Evolutionary conservation across 345 rosid species (phyloP), one percentile per base, ranked within the genome.

Genomic region (Brassica carinata): DNA sequence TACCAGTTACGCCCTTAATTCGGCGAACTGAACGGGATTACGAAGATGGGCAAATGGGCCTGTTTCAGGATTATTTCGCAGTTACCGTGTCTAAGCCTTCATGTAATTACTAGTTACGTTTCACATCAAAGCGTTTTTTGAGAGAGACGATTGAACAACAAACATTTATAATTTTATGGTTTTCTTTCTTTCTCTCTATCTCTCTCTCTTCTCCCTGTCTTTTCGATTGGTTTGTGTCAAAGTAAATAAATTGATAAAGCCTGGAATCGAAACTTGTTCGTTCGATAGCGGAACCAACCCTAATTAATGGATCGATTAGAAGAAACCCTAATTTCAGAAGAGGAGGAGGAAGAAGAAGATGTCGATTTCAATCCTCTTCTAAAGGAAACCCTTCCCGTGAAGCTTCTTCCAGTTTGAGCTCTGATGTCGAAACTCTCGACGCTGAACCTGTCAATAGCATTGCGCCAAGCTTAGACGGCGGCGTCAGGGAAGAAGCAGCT

Each of bases 361-460:
- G 82, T 87, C 4, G 97, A 93, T 85, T 93, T 95, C 82, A 91
- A 95, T 81, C 97, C 97, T 17, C 89, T 89, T 82, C 69, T 91
- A 2, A 93, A 90, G 85, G 94, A 81, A 67, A 79, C 89, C 91
- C 85, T 64, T 91, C 98, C 2, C 94, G 86, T 2, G 92, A 93
- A 66, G 87, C 92, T 76, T 95, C 99, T 63, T 95, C 99, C 1
- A 91, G 98, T 84, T 76, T 93, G 81, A 91, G 98, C 87, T 95
- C 98, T 27, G 94, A 89, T 76, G 74, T 87, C 23, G 92, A 91
- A 85, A 87, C 79, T 29, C 67, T 85, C 6, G 90, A 87, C 53
- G 88, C 84, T 36, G 84, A 82, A 7, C 67, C 69, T 69, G 85
- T 81, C 59, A 77, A 63, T 51, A 77, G 66, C 55, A 72, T 48